Conservation (phyloP, 106 monocot species). For the Dendrobium catenatum region DNA sequence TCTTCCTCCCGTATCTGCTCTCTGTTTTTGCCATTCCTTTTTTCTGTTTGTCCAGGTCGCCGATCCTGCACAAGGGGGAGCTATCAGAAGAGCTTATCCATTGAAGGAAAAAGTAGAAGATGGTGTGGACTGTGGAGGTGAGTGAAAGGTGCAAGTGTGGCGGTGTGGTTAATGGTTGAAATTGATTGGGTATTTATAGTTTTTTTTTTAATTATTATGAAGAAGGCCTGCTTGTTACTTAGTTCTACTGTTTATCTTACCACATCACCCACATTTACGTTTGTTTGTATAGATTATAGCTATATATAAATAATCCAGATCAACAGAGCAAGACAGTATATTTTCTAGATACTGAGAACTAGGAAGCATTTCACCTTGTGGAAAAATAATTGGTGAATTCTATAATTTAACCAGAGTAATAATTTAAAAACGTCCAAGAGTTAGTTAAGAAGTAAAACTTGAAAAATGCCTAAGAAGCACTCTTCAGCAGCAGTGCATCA, state of each 20-base stretch:
- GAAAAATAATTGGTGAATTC: background rate
- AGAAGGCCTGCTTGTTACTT: too few species aligned
- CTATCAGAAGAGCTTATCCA: background rate
- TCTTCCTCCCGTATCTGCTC: too few species aligned
- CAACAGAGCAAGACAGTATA: background rate
- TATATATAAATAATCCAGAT: too few species aligned
- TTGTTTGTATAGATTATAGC: background rate
- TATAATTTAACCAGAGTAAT: background rate
- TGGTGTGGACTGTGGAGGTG: too few species aligned
- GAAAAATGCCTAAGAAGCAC: constrained; percentile 47
- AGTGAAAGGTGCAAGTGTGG: background rate
- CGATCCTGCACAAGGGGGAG: too few species aligned
- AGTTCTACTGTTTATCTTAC: constrained; percentile 1
- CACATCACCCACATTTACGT: background rate
- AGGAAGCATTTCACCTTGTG: background rate
- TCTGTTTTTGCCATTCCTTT: too few species aligned
- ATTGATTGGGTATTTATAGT: background rate
- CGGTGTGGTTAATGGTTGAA: background rate
- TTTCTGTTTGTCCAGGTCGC: too few species aligned
- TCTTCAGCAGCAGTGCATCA: constrained; percentile 59
- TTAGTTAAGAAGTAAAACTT: constrained; percentile 49
- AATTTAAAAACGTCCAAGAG: background rate
- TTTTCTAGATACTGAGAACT: background rate
- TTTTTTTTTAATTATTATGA: too few species aligned
- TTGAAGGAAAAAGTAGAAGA: background rate